These are phyloP conservation scores for Harringtonia lauricola DNA, from an alignment of 2,329 filamentous ascomycete genomes.

Conservation along the genomic window DNA sequence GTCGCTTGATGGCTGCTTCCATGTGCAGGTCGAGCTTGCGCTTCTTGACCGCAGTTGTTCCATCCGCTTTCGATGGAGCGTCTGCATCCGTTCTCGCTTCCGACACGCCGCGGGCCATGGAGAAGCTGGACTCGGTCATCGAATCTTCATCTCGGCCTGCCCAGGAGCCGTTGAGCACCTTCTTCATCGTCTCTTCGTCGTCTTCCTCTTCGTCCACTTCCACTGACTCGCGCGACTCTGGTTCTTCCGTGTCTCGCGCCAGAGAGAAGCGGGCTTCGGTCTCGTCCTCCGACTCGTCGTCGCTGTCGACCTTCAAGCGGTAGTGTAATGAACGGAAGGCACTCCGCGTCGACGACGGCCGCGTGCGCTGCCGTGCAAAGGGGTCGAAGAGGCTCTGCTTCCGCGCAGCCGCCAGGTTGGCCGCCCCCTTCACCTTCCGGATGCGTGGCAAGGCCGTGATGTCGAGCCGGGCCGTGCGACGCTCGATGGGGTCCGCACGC, in stretches of 20 bases:
- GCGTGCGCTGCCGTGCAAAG: conserved; percentile 47
- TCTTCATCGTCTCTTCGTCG: conserved; percentile 47
- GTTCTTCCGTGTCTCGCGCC: conserved; percentile 71
- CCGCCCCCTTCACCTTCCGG: conserved; percentile 52
- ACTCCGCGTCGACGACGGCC: conserved; percentile 35
- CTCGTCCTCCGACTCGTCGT: conserved; percentile 87
- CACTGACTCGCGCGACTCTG: conserved; percentile 44
- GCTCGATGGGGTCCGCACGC: conserved; percentile 49
- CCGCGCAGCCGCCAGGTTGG: conserved; percentile 36
- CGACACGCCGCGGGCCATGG: conserved; percentile 13
- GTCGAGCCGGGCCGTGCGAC: conserved; percentile 44
- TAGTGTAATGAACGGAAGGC: conserved; percentile 75
- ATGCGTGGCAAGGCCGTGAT: conserved; percentile 63
- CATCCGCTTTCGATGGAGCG: conserved; percentile 21
- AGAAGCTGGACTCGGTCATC: conserved; percentile 63
- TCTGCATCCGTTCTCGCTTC: conserved; percentile 10
- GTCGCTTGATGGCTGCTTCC: conserved; percentile 62
- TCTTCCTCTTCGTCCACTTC: conserved; percentile 6
- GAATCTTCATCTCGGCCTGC: conserved; percentile 49
- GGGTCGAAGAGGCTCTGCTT: conserved; percentile 57
- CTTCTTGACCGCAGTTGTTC: conserved; percentile 39
- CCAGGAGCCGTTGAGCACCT: conserved; percentile 31
- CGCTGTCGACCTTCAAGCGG: conserved; percentile 61
- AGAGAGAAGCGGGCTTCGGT: conserved; percentile 45
- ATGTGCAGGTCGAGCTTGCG: conserved; percentile 63